These are phyloP conservation scores for Aureobasidium namibiae DNA, from an alignment of 2,329 filamentous ascomycete species.

Conservation along the genomic window DNA sequence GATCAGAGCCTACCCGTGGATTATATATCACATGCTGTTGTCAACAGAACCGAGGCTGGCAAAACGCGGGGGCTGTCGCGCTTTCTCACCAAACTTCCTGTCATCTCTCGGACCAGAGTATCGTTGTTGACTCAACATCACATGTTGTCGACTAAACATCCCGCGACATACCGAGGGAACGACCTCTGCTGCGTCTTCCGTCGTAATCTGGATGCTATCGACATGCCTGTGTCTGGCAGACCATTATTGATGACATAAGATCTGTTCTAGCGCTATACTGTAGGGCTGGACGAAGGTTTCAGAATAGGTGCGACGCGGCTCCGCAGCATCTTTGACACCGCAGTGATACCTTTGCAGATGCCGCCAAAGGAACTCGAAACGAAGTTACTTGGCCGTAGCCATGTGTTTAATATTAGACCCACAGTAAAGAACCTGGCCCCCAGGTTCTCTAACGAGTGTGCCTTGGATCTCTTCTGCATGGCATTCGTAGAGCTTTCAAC, in stretches of 20 bases:
- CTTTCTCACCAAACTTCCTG: neutral
- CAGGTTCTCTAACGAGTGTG: neutral
- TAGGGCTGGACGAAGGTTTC: neutral
- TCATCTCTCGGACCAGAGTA: neutral
- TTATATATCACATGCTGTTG: neutral
- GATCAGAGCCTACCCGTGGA: neutral
- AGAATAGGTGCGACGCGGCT: neutral
- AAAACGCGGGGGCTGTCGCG: neutral
- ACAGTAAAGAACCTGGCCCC: neutral
- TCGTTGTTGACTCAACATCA: neutral
- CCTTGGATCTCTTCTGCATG: neutral
- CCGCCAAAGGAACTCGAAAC: neutral
- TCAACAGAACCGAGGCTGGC: neutral
- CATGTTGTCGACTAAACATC: neutral
- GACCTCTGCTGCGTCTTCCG: neutral
- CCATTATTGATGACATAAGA: neutral
- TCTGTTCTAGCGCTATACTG: neutral
- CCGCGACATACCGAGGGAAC: neutral
- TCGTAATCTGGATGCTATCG: neutral
- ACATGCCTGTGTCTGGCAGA: neutral
- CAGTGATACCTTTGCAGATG: neutral
- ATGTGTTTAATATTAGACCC: neutral
- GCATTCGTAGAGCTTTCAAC: neutral
- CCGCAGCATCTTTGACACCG: neutral
- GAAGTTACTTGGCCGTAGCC: neutral